Conservation (phyloP, 1,284 basidiomycete species). For the Rhodotorula glutinis region DNA sequence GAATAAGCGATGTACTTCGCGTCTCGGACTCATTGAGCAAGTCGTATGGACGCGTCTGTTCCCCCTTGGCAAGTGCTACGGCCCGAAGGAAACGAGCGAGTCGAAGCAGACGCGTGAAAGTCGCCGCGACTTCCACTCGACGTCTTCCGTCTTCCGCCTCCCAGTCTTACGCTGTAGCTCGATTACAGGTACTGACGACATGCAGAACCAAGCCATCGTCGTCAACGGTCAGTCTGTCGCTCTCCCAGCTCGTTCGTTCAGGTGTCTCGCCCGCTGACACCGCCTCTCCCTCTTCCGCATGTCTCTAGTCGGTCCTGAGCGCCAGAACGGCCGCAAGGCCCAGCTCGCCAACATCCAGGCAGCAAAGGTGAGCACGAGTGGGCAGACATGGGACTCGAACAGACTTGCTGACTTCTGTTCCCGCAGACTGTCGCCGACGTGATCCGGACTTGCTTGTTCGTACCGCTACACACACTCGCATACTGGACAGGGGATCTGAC, state of each 20-base stretch:
- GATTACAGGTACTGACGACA: neutral
- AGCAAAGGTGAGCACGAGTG: constrained; percentile 62
- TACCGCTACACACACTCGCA: neutral
- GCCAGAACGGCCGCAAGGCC: constrained; percentile 74
- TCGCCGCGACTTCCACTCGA: no score
- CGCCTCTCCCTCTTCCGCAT: neutral
- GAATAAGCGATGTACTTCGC: no score
- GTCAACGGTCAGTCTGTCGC: constrained; percentile 6
- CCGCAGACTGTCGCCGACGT: constrained; percentile 92
- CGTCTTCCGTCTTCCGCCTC: no score
- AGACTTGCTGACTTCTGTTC: neutral
- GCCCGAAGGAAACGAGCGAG: no score
- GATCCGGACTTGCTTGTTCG: constrained; percentile 70
- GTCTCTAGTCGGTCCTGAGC: constrained; percentile 12
- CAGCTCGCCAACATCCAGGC: constrained; percentile 97
- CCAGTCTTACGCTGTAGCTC: no score
- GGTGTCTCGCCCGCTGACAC: neutral
- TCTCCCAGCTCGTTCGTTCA: no score
- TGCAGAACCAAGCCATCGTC: constrained; percentile 9
- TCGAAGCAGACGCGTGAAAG: no score
- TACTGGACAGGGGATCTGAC: neutral
- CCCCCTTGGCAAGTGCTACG: no score
- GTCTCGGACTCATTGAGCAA: no score
- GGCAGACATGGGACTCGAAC: neutral
- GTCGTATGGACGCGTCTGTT: no score